Evolutionary conservation across 1,139 yeast genomes (phyloP).

Genomic region (Suhomyces wounanorum): DNA sequence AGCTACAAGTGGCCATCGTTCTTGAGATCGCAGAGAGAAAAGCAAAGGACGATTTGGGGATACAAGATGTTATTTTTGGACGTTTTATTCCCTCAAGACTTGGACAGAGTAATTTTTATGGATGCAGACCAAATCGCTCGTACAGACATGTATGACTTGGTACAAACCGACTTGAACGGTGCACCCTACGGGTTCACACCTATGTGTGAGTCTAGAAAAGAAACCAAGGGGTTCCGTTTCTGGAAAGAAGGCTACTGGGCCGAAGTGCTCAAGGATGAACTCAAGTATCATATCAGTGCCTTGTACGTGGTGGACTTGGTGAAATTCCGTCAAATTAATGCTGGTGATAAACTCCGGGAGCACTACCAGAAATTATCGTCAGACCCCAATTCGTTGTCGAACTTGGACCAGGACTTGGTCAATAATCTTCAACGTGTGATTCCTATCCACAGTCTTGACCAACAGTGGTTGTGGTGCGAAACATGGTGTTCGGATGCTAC

Average conservation of each 20-base stretch:
- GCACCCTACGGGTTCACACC: slow-evolving; percentile 87
- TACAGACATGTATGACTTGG: slow-evolving; percentile 69
- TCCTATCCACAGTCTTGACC: slow-evolving; percentile 72
- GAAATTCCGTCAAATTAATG: slow-evolving; percentile 61
- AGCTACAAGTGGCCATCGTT: slow-evolving; percentile 92
- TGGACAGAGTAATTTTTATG: slow-evolving; percentile 77
- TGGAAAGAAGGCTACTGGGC: slow-evolving; percentile 97
- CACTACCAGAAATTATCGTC: slow-evolving; percentile 83
- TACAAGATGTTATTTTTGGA: slow-evolving; percentile 85
- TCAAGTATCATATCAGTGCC: slow-evolving; percentile 82
- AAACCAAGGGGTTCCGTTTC: slow-evolving; percentile 84
- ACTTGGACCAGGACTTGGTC: slow-evolving; percentile 89
- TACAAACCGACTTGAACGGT: slow-evolving; percentile 66
- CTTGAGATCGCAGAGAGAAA: slow-evolving; percentile 75
- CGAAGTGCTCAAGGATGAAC: slow-evolving; percentile 55
- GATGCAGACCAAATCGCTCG: slow-evolving; percentile 84
- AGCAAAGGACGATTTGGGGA: slow-evolving; percentile 83
- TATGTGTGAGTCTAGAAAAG: slow-evolving; percentile 80
- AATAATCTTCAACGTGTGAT: slow-evolving; percentile 73
- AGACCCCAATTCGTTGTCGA: slow-evolving; percentile 77
- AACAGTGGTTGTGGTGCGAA: slow-evolving; percentile 92
- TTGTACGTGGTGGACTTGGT: slow-evolving; percentile 77
- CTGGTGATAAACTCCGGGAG: slow-evolving; percentile 80
- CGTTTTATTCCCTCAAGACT: slow-evolving; percentile 77
- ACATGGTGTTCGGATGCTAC: slow-evolving; percentile 84